Percentiles rank a stretch among this genome's conserved stretches.
Evolutionary conservation across 2,329 filamentous ascomycete species (phyloP).

Genomic region (Leptographium lundbergii): DNA sequence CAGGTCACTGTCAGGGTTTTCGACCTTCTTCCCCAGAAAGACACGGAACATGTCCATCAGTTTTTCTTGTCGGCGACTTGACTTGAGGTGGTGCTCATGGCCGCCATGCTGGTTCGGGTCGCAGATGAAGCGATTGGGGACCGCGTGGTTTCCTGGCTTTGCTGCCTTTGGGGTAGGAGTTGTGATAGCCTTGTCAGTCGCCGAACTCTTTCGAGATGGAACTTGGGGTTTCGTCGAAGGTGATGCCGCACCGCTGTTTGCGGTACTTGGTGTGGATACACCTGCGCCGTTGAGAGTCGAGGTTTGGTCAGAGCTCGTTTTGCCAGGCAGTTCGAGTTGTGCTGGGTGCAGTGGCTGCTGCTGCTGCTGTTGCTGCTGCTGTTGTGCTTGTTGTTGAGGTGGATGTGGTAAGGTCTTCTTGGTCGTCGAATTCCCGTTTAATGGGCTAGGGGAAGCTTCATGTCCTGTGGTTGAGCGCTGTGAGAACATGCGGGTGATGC

Average conservation of each 20-base stretch:
- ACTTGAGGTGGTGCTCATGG: constrained; percentile 82
- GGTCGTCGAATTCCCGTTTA: constrained; percentile 9
- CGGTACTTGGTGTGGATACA: background rate
- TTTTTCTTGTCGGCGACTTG: constrained; percentile 86
- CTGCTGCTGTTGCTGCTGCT: constrained; percentile 17
- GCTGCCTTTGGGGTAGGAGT: constrained; percentile 22
- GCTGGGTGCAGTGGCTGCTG: background rate
- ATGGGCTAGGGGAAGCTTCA: constrained; percentile 9
- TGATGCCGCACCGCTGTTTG: constrained; percentile 15
- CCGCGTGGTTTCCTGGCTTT: constrained; percentile 19
- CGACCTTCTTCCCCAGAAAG: constrained; percentile 72
- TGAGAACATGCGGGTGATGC: constrained; percentile 52
- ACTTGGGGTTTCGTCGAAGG: constrained; percentile 25
- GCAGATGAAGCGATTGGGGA: constrained; percentile 35
- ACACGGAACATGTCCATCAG: constrained; percentile 82
- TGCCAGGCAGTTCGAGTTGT: background rate
- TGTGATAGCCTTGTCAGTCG: constrained; percentile 25
- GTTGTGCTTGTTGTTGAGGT: constrained; percentile 12
- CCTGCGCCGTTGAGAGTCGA: constrained; percentile 3
- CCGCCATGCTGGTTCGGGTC: constrained; percentile 46
- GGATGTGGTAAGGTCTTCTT: constrained; percentile 10
- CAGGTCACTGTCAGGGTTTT: constrained; percentile 65
- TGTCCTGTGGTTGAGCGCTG: constrained; percentile 21
- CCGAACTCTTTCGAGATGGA: constrained; percentile 30
- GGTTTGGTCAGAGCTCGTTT: background rate